Evolutionary conservation across 495 filamentous ascomycete species (phyloP).

Genomic region (Lophiotrema nucula): DNA sequence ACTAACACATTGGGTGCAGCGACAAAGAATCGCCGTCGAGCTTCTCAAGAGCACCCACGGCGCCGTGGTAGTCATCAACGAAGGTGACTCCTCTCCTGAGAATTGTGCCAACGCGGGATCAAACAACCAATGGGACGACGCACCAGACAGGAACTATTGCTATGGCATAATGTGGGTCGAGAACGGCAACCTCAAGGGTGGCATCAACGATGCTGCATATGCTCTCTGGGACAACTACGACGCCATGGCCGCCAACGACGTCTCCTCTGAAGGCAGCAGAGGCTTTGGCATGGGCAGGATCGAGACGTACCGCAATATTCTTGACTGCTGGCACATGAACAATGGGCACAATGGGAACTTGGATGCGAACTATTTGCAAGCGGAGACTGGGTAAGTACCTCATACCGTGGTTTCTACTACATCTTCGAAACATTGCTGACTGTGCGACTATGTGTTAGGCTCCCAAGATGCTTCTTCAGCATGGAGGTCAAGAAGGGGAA

Average conservation of each 20-base stretch:
- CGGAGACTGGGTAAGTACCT: not conserved
- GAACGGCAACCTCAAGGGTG: not conserved
- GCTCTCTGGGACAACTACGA: not conserved
- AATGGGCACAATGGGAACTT: not conserved
- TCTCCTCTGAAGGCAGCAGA: not conserved
- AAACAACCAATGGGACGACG: not conserved
- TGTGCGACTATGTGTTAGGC: not conserved
- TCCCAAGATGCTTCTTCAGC: not conserved
- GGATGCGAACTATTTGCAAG: not conserved
- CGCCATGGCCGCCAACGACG: not conserved
- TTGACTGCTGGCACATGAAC: not conserved
- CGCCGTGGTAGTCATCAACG: not conserved
- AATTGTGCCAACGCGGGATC: not conserved
- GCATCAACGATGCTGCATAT: not conserved
- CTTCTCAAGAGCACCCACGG: not conserved
- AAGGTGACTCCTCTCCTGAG: not conserved
- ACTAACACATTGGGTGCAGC: not conserved
- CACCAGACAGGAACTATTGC: not conserved
- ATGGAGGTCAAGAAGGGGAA: not conserved
- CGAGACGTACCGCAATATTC: not conserved
- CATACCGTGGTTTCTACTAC: too few relatives aligned
- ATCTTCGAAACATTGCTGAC: not conserved
- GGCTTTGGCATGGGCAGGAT: not conserved
- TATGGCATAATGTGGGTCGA: not conserved
- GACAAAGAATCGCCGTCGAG: not conserved